Percentiles rank a stretch among this genome's conserved stretches.
Evolutionary conservation across 768 basidiomycete genomes (phyloP).

Genomic region (Nidula microcarpa): DNA sequence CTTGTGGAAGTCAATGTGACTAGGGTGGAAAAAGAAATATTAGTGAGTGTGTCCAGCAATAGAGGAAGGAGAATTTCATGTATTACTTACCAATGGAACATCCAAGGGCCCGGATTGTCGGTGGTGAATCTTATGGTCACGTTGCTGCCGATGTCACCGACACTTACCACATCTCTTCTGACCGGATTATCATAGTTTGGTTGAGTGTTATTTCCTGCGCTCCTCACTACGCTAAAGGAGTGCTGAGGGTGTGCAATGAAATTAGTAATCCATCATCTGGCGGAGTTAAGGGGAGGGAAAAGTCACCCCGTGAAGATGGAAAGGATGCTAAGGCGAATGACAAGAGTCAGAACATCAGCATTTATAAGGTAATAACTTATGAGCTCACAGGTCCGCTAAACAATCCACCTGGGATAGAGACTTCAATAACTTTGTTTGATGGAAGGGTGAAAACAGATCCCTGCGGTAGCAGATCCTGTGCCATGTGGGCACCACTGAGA

Average conservation of each 20-base stretch:
- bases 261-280: not conserved
- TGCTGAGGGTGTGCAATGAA: constrained; percentile 22
- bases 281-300: not conserved
- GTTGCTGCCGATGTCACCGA: constrained; percentile 26
- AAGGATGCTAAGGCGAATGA: constrained; percentile 23
- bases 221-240: constrained; percentile 39
- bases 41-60: not conserved
- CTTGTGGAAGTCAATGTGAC: constrained; percentile 55
- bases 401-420: constrained; percentile 26
- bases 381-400: constrained; percentile 10
- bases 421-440: constrained; percentile 33
- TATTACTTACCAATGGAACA: constrained; percentile 40
- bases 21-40: constrained; percentile 7
- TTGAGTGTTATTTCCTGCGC: constrained; percentile 24
- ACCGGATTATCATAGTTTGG: constrained; percentile 43
- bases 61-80: not conserved
- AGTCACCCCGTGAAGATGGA: constrained; percentile 34
- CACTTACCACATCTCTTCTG: constrained; percentile 27
- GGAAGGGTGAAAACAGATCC: constrained; percentile 35
- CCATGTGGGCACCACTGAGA: constrained; percentile 33
- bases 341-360: not conserved
- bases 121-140: constrained; percentile 48
- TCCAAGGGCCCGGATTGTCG: constrained; percentile 50
- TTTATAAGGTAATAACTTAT: not conserved
- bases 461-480: constrained; percentile 22